Evolutionary conservation across 2,329 filamentous ascomycete species (phyloP).

Genomic region (Myriangium duriaei): DNA sequence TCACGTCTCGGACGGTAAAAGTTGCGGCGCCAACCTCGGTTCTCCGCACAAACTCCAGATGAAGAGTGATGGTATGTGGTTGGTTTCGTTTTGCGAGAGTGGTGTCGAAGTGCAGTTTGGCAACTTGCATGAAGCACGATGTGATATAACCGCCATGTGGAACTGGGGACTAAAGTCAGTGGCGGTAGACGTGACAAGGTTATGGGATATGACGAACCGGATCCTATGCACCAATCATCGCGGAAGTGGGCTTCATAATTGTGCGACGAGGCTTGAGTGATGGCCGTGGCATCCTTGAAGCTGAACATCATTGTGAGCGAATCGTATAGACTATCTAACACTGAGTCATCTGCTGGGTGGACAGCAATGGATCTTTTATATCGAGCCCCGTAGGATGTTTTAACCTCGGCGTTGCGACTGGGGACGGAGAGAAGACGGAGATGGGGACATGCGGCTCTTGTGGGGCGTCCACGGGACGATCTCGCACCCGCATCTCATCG

Average conservation of each 20-base stretch:
- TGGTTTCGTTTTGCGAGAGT: constrained; percentile 46
- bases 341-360: too few relatives aligned
- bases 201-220: constrained; percentile 32
- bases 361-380: too few relatives aligned
- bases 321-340: too few relatives aligned
- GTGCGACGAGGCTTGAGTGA: constrained; percentile 40
- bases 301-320: constrained; percentile 6
- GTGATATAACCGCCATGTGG: constrained; percentile 61
- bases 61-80: constrained; percentile 51
- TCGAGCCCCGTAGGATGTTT: too few relatives aligned
- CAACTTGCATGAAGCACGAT: constrained; percentile 47
- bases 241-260: constrained; percentile 45
- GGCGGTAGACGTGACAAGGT: neutral
- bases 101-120: constrained; percentile 45
- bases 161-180: constrained; percentile 32
- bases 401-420: too few relatives aligned
- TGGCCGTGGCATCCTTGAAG: constrained; percentile 37
- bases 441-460: too few relatives aligned
- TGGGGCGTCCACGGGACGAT: too few relatives aligned
- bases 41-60: constrained; percentile 53
- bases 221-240: constrained; percentile 53
- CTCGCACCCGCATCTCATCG: too few relatives aligned
- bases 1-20: constrained; percentile 49
- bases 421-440: too few relatives aligned
- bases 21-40: constrained; percentile 45